phyloP scores from a whole-genome alignment of 805 yeast genomes.

The Kodamaea leandrae region DNA sequence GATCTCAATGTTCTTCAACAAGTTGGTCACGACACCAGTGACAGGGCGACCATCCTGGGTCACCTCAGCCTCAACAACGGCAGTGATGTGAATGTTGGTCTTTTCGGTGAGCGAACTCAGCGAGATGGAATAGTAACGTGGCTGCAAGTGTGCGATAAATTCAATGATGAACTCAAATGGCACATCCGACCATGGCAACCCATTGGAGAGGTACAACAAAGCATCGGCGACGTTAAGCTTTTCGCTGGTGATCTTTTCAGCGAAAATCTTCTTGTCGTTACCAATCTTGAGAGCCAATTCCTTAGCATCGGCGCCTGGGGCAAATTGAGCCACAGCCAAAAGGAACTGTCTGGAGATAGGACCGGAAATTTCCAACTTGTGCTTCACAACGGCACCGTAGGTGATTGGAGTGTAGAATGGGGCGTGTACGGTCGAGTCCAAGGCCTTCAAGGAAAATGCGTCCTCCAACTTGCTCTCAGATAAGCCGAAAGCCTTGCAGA shows the following conservation, averaged over 20 bases:
- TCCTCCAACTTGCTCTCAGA: conserved; percentile 42
- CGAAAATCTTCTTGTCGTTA: conserved; percentile 66
- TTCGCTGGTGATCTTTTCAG: conserved; percentile 56
- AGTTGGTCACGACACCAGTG: conserved; percentile 88
- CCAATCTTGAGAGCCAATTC: conserved; percentile 52
- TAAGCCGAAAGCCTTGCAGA: conserved; percentile 64
- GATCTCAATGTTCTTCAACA: conserved; percentile 68
- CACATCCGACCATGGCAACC: conserved; percentile 66
- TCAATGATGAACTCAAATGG: conserved; percentile 87
- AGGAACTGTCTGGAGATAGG: conserved; percentile 89
- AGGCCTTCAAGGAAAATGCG: conserved; percentile 62
- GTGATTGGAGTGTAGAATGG: conserved; percentile 83
- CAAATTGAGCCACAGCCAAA: conserved; percentile 70
- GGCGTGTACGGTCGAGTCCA: conserved; percentile 64
- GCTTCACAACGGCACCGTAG: conserved; percentile 80
- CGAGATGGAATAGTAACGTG: conserved; percentile 95
- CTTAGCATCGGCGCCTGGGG: conserved; percentile 65
- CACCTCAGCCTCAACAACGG: conserved; percentile 76
- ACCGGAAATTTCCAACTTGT: conserved; percentile 88
- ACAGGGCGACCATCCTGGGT: conserved; percentile 32
- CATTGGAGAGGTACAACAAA: conserved; percentile 57
- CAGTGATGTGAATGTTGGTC: conserved; percentile 75
- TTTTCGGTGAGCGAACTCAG: conserved; percentile 82
- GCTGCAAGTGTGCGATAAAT: conserved; percentile 75
- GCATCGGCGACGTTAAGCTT: conserved; percentile 76